A percentile compares a stretch with the other conserved stretches of the same genome.
Conservation (phyloP, 73 alveolate genomes). For the Diophrys appendiculata region DNA sequence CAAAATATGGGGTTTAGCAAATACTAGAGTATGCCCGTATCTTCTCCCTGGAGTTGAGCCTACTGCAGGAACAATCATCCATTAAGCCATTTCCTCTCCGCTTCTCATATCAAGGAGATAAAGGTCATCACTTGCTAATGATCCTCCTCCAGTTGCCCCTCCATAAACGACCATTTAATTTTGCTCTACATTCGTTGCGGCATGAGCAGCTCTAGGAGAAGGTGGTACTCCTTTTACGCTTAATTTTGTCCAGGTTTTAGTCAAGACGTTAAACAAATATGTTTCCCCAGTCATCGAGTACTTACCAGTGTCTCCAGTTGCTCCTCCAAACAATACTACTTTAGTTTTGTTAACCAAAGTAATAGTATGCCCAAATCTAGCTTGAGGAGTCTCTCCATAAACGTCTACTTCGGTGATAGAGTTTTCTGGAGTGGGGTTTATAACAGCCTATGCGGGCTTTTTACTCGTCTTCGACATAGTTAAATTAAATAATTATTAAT, state of each 20-base stretch:
- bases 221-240: constrained; percentile 87
- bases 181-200: constrained; percentile 89
- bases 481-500: too few relatives aligned
- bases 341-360: constrained; percentile 86
- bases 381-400: constrained; percentile 62
- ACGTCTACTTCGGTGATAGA: neutral
- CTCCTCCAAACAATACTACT: constrained; percentile 96
- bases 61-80: constrained; percentile 95
- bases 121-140: constrained; percentile 96
- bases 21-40: constrained; percentile 91
- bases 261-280: constrained; percentile 76
- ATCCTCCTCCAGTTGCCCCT: constrained; percentile 99
- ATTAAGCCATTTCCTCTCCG: constrained; percentile 87
- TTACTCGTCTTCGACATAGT: neutral
- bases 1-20: constrained; percentile 88
- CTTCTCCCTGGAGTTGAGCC: constrained; percentile 97
- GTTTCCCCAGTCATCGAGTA: constrained; percentile 96
- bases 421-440: neutral
- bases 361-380: constrained; percentile 96
- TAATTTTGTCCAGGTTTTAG: constrained; percentile 86
- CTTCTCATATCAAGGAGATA: constrained; percentile 90
- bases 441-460: neutral
- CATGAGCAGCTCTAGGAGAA: constrained; percentile 97
- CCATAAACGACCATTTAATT: constrained; percentile 95
- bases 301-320: constrained; percentile 95